Evolutionary conservation across 768 basidiomycete species (phyloP).

Genomic region (Pleurotus salmoneostramineus): DNA sequence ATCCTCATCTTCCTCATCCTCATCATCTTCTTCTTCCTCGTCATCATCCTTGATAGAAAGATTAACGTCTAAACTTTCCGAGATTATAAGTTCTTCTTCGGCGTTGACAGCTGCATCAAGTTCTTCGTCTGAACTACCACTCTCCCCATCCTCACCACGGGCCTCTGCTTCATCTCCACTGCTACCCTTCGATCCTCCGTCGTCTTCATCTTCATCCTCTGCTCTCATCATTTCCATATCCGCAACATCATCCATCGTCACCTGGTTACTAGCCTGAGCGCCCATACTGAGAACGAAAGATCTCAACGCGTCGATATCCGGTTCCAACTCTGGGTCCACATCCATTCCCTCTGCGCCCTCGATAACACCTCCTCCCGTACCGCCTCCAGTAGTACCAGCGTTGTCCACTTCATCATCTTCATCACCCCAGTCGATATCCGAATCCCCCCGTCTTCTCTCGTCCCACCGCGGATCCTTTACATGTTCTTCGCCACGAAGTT

Average conservation of each 20-base stretch:
- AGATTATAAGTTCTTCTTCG: constrained; percentile 45
- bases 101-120: constrained; percentile 34
- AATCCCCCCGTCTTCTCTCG: constrained; percentile 58
- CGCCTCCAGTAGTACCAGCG: no score
- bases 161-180: constrained; percentile 16
- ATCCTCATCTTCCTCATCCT: constrained; percentile 29
- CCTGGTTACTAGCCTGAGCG: constrained; percentile 35
- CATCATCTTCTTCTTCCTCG: constrained; percentile 26
- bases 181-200: constrained; percentile 12
- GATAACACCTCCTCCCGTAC: neutral
- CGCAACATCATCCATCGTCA: constrained; percentile 66
- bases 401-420: constrained; percentile 20
- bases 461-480: constrained; percentile 34
- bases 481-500: constrained; percentile 34
- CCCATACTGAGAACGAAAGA: constrained; percentile 48
- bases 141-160: constrained; percentile 23
- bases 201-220: constrained; percentile 43
- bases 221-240: constrained; percentile 44
- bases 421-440: constrained; percentile 68
- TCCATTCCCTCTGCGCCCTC: constrained; percentile 54
- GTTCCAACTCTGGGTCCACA: constrained; percentile 53
- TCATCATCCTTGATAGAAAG: constrained; percentile 16
- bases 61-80: constrained; percentile 31
- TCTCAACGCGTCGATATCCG: constrained; percentile 45
- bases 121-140: constrained; percentile 25